Conservation (phyloP, 371 early-diverging fungal genomes). For the Chytridium lagenaria region DNA sequence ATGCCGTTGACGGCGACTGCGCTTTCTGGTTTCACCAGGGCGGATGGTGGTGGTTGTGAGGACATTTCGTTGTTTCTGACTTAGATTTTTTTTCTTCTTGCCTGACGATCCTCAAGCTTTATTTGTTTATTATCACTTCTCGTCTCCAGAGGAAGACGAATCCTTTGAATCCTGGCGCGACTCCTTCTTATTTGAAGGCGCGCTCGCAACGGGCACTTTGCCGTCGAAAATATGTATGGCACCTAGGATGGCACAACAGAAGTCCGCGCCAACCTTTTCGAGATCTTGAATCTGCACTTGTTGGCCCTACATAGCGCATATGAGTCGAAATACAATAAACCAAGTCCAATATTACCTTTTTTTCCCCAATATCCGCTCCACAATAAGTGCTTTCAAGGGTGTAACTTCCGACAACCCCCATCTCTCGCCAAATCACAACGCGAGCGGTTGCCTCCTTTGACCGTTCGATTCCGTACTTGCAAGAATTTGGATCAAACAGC, state of each 20-base stretch:
- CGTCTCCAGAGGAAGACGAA: slow-evolving; percentile 5
- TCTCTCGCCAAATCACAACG: slow-evolving; percentile 52
- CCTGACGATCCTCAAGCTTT: background rate
- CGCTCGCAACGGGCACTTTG: slow-evolving; percentile 29
- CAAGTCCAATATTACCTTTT: too few relatives aligned
- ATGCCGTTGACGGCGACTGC: background rate
- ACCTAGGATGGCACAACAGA: slow-evolving; percentile 39
- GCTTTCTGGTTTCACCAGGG: too few relatives aligned
- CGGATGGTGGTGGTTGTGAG: too few relatives aligned
- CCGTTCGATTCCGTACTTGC: slow-evolving; percentile 47
- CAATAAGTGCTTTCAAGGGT: slow-evolving; percentile 56
- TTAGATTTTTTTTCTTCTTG: background rate
- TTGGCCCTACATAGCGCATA: slow-evolving; percentile 19
- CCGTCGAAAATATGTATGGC: slow-evolving; percentile 34
- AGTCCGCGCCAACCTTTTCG: slow-evolving; percentile 39
- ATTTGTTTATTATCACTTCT: background rate
- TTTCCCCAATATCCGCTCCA: slow-evolving; percentile 47
- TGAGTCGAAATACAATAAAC: background rate
- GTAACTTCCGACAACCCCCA: slow-evolving; percentile 50
- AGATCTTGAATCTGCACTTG: slow-evolving; percentile 37
- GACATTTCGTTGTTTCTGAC: too few relatives aligned
- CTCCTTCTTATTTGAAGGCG: background rate
- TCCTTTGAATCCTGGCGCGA: slow-evolving; percentile 11
- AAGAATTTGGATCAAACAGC: slow-evolving; percentile 44
- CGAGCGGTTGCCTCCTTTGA: slow-evolving; percentile 56